Evolutionary conservation across 805 yeast species (phyloP), one percentile per base, ranked within the genome.

Genomic region (Barnettozyma populi): DNA sequence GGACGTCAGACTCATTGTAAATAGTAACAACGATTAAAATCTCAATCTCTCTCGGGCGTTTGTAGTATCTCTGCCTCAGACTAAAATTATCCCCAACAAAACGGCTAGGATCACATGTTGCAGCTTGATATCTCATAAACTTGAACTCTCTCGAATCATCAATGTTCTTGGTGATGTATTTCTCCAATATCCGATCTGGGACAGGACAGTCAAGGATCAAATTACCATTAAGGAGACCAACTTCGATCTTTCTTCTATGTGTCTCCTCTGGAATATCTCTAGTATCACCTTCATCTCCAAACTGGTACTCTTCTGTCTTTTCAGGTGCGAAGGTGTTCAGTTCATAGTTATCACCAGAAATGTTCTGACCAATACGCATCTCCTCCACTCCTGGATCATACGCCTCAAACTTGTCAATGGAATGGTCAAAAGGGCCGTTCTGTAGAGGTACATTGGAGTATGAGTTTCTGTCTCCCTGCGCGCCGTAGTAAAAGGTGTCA

Each of bases 81-180:
- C 84, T 82, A 69, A 87, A 94, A 56, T 80, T 78, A 52, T 76
- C 76, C 9, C 57, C 55, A 18, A 66, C 69, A 60, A 86, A 87
- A 47, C 83, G 79, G 10, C 79, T 73, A 0, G 98, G 98, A 53
- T 92, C 95, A 64, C 96, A 85, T 1, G 98, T 92, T 19, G 87
- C 90, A 0, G 97, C 97, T 48, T 94, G 88, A 66, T 90, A 92
- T 64, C 98, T 77, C 92, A 92, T 84, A 58, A 84, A 88, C 31
- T 80, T 74, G 73, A 84, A 85, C 70, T 92, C 86, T 57, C 71
- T 56, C 50, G 77, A 60, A 61, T 73, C 68, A 58, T 71, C 74
- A 36, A 71, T 61, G 47, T 78, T 67, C 52, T 56, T 57, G 2
- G 63, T 63, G 42, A 71, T 64, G 57, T 76, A 83, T 57, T 78